phyloP scores from a whole-genome alignment of 257 asterid species.

The Rauvolfia tetraphylla region DNA sequence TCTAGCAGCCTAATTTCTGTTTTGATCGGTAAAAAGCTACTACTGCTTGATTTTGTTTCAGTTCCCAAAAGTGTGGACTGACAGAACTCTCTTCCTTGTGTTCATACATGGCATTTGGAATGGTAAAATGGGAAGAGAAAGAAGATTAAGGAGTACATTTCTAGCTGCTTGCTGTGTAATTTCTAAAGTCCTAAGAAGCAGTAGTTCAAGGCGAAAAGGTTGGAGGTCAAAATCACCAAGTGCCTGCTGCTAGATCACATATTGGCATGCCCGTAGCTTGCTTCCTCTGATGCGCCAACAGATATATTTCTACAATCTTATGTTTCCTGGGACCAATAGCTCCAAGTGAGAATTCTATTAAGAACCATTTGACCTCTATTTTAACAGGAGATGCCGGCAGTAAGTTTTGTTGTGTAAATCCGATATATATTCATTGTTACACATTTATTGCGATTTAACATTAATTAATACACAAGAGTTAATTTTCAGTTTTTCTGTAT shows the following conservation, averaged over 20 bases:
- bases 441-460: not conserved
- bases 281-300: no score
- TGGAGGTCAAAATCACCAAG: not conserved
- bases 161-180: not conserved
- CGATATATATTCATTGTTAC: no score
- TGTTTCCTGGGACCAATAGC: no score
- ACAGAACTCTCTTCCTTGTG: not conserved
- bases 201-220: not conserved
- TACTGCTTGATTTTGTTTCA: not conserved
- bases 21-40: not conserved
- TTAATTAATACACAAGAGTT: not conserved
- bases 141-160: not conserved
- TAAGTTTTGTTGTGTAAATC: not conserved
- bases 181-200: not conserved
- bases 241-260: no score
- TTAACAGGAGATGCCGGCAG: not conserved
- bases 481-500: not conserved
- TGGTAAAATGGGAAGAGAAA: not conserved
- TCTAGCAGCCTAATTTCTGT: no score
- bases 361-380: not conserved
- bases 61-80: not conserved
- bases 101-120: not conserved
- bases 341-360: no score
- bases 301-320: no score
- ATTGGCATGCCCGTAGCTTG: no score